Percentiles rank a stretch among this genome's conserved stretches.
phyloP scores from a whole-genome alignment of 176 grass and related monocot species.

The Raddia guianensis region DNA sequence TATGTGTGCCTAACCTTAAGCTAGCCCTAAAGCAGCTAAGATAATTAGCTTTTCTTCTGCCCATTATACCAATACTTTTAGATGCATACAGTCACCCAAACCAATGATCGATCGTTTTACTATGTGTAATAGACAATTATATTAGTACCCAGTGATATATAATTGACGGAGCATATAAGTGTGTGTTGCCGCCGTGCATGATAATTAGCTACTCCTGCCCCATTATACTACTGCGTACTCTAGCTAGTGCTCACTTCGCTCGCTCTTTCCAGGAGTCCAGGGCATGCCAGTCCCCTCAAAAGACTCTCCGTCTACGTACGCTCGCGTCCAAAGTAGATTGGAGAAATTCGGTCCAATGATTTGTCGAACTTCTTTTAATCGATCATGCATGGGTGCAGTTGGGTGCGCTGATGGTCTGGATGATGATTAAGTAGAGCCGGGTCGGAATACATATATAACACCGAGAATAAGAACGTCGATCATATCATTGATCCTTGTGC shows the following conservation, averaged over 20 bases:
- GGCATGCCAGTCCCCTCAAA: not conserved
- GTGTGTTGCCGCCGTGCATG: not conserved
- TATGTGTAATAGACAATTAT: no score
- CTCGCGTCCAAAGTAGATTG: not conserved
- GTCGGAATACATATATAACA: not conserved
- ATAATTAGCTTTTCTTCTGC: constrained; percentile 1
- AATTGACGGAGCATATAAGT: not conserved
- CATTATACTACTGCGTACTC: not conserved
- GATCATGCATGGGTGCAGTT: not conserved
- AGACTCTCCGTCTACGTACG: not conserved
- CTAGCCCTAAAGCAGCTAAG: not conserved
- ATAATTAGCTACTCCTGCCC: not conserved
- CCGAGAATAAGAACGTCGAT: not conserved
- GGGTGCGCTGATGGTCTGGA: not conserved
- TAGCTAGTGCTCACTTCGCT: no score
- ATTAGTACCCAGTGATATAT: no score
- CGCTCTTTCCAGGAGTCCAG: no score
- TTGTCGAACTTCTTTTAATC: not conserved
- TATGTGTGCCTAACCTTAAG: constrained; percentile 46
- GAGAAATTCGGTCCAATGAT: constrained; percentile 11
- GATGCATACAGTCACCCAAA: no score
- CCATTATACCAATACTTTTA: not conserved
- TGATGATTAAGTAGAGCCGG: not conserved
- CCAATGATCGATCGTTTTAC: no score
- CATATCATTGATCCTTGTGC: no score